A percentile compares a stretch with the other conserved stretches of the same genome.
phyloP scores from a whole-genome alignment of 495 filamentous ascomycete genomes.

The Hypomontagnella submonticulosa region DNA sequence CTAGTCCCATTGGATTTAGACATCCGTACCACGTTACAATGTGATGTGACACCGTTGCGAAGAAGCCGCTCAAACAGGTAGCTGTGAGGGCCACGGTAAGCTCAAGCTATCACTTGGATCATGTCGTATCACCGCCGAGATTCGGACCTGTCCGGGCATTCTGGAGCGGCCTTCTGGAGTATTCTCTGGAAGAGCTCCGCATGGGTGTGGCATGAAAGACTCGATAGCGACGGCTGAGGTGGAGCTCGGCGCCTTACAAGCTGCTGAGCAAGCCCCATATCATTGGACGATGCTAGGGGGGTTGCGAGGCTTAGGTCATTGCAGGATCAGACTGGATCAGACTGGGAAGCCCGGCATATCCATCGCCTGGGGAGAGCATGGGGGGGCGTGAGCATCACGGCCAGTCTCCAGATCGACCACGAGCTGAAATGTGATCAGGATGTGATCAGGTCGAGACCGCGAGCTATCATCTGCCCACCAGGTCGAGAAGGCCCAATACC shows the following conservation, averaged over 20 bases:
- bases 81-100: conserved; percentile 37
- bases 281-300: conserved; percentile 34
- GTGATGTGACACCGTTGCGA: conserved; percentile 42
- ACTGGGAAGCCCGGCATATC: conserved; percentile 33
- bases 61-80: conserved; percentile 38
- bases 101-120: conserved; percentile 31
- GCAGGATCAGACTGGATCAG: conserved; percentile 30
- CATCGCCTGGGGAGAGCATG: conserved; percentile 15
- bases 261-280: conserved; percentile 42
- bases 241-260: conserved; percentile 46
- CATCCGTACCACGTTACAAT: conserved; percentile 41
- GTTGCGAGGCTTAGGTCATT: conserved; percentile 32
- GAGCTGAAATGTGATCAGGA: conserved; percentile 34
- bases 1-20: conserved; percentile 32
- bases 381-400: conserved; percentile 19
- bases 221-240: conserved; percentile 39
- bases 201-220: conserved; percentile 29
- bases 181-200: conserved; percentile 24
- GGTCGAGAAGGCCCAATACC: conserved; percentile 35
- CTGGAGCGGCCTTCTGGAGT: conserved; percentile 18
- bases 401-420: conserved; percentile 28
- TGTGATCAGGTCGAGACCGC: conserved; percentile 32
- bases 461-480: conserved; percentile 33
- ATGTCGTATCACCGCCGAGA: conserved; percentile 37
- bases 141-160: conserved; percentile 28